A percentile compares a stretch with the other conserved stretches of the same genome.
Conservation (phyloP, 2,329 filamentous ascomycete species). For the Arthroderma uncinatum region DNA sequence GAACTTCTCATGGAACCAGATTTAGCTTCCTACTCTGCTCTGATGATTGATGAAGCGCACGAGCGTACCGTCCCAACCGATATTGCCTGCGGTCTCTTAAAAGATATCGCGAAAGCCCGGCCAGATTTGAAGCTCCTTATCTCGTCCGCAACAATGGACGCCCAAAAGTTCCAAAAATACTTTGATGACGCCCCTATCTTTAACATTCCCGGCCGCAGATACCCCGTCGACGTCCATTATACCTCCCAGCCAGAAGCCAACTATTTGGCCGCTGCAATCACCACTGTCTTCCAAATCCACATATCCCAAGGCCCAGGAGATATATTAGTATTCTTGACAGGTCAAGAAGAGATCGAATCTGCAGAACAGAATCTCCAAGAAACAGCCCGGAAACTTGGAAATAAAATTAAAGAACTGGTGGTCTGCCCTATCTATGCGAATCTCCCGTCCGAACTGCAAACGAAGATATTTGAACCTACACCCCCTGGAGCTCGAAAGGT, state of each 20-base stretch:
- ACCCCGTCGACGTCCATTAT: constrained; percentile 85
- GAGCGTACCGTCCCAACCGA: constrained; percentile 87
- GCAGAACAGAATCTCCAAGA: constrained; percentile 75
- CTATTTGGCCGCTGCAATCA: constrained; percentile 81
- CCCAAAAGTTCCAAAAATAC: constrained; percentile 80
- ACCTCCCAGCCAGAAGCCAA: constrained; percentile 86
- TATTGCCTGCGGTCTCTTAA: constrained; percentile 75
- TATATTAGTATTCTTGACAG: constrained; percentile 87
- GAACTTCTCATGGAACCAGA: constrained; percentile 85
- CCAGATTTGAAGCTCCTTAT: constrained; percentile 85
- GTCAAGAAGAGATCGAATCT: constrained; percentile 90
- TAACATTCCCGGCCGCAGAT: constrained; percentile 80
- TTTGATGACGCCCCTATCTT: constrained; percentile 91
- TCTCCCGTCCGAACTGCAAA: constrained; percentile 77
- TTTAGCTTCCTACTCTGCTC: constrained; percentile 65
- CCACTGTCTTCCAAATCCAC: constrained; percentile 91
- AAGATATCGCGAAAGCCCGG: constrained; percentile 72
- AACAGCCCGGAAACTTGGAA: constrained; percentile 75
- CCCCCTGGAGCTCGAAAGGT: constrained; percentile 79
- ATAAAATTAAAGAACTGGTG: constrained; percentile 72
- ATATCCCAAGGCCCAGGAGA: constrained; percentile 75
- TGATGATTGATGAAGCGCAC: constrained; percentile 98
- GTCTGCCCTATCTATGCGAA: constrained; percentile 93
- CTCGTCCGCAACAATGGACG: constrained; percentile 88
- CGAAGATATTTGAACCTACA: constrained; percentile 89